Evolutionary conservation across 345 rosid species (phyloP).

Genomic region (Isatis tinctoria): DNA sequence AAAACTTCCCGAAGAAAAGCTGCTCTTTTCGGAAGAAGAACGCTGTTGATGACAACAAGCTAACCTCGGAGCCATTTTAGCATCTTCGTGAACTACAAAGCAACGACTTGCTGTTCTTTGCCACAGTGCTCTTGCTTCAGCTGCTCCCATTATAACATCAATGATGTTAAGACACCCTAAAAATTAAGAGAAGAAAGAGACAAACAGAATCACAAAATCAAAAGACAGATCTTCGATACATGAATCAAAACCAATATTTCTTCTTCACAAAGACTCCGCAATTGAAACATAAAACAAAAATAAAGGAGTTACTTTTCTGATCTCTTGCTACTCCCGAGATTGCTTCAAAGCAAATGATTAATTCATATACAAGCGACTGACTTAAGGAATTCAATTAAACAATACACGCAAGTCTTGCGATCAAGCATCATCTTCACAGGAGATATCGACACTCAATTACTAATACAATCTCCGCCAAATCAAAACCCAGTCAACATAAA

Average conservation of each 20-base stretch:
- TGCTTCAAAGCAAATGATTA: constrained; percentile 29
- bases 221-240: not conserved
- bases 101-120: constrained; percentile 85
- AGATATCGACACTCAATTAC: not conserved
- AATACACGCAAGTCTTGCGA: constrained; percentile 25
- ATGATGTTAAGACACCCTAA: constrained; percentile 8
- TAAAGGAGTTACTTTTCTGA: not conserved
- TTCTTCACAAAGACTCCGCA: not conserved
- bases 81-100: constrained; percentile 80
- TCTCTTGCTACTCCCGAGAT: constrained; percentile 16
- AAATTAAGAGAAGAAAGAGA: not conserved
- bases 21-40: constrained; percentile 37
- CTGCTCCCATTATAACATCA: constrained; percentile 68
- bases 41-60: constrained; percentile 66
- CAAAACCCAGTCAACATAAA: not conserved
- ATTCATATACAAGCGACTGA: constrained; percentile 11
- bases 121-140: constrained; percentile 88
- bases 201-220: not conserved
- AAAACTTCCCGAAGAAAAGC: constrained; percentile 48
- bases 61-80: constrained; percentile 86
- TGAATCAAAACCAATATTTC: not conserved
- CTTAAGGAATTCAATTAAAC: not conserved
- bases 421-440: constrained; percentile 15
- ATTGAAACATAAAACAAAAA: not conserved
- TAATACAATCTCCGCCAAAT: not conserved